Evolutionary conservation across 305 asterid species (phyloP), one percentile per base, ranked within the genome.

Genomic region (Stenogyne calaminthoides): DNA sequence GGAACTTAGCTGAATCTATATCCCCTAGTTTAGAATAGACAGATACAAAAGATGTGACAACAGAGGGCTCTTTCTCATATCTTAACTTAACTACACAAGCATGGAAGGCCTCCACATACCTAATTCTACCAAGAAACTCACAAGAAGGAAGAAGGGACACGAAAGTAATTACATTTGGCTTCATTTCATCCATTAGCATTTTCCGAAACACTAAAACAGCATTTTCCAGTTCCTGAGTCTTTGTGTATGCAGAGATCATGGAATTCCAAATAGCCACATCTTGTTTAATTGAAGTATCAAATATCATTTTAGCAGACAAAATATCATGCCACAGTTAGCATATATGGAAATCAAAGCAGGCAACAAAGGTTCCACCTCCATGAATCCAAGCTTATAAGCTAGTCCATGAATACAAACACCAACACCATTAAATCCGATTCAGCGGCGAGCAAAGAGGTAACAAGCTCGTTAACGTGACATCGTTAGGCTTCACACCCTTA

Each of bases 301-400:
- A 88, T 58, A 86, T 63, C 51, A 58, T 71, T 69, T 63, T 57
- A 60, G 90, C 88, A 22, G 86, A 71, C 44, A 67, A 77, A 58
- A 82, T 18, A 49, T 86, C 81, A 11, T n/a, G n/a, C 86, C 84
- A 76, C 52, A 44, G 63, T 66, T 80, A 54, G 84, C 86, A 75
- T 89, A 86, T 81, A 82, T 77, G 1, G 96, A 87, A 67, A 89
- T 76, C 37, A 89, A 72, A 54, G 91, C 88, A 46, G 96, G 93
- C 9, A 70, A 46, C 36, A 84, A 46, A 64, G 81, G 67, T 59
- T 84, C 91, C 4, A 82, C 83, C 76, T 60, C 65, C 14, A 64
- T 19, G 54, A 52, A 78, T 16, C 92, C 96, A 76, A 73, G 77
- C 69, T 89, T 89, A 69, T 69, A 67, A 61, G 84, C 86, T 63